Percentiles rank a stretch among this genome's conserved stretches.
Conservation (phyloP, 208 protist species). For the Acanthamoeba lenticulata region DNA sequence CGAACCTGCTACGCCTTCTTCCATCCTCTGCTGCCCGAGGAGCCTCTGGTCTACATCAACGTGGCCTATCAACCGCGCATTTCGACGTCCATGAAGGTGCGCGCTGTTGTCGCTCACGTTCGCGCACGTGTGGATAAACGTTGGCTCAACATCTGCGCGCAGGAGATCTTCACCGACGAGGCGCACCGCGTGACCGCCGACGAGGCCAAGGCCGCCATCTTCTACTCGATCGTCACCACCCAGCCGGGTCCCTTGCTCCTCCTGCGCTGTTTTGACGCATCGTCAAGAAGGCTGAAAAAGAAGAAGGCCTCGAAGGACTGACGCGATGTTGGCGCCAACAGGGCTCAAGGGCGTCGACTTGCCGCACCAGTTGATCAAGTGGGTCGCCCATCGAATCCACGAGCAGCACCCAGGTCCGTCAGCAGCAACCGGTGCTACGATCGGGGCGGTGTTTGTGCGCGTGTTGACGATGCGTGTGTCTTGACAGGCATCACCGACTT, state of each 20-base stretch:
- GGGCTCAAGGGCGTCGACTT: slow-evolving; percentile 72
- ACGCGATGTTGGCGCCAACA: no score
- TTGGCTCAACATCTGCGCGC: not conserved
- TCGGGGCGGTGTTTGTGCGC: not conserved
- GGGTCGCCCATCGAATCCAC: not conserved
- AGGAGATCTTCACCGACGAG: not conserved
- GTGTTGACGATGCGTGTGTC: not conserved
- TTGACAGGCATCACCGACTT: slow-evolving; percentile 8
- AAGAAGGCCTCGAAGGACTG: no score
- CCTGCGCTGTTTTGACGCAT: not conserved
- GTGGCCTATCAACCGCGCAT: not conserved
- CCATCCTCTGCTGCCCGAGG: slow-evolving; percentile 65
- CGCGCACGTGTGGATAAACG: no score
- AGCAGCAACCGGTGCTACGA: not conserved
- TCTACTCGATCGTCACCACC: slow-evolving; percentile 73
- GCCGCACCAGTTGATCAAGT: slow-evolving; percentile 77
- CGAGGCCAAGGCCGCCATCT: slow-evolving; percentile 56
- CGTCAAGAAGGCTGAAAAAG: no score
- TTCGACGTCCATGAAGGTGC: not conserved
- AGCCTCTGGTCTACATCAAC: slow-evolving; percentile 21
- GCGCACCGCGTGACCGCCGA: not conserved
- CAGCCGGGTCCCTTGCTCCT: slow-evolving; percentile 11
- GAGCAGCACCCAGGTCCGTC: not conserved
- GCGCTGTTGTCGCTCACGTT: not conserved
- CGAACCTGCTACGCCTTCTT: slow-evolving; percentile 73